Percentiles rank a stretch among this genome's conserved stretches.
Evolutionary conservation across 139 green algal genomes (phyloP).

Genomic region (Chlamydomonas applanata): DNA sequence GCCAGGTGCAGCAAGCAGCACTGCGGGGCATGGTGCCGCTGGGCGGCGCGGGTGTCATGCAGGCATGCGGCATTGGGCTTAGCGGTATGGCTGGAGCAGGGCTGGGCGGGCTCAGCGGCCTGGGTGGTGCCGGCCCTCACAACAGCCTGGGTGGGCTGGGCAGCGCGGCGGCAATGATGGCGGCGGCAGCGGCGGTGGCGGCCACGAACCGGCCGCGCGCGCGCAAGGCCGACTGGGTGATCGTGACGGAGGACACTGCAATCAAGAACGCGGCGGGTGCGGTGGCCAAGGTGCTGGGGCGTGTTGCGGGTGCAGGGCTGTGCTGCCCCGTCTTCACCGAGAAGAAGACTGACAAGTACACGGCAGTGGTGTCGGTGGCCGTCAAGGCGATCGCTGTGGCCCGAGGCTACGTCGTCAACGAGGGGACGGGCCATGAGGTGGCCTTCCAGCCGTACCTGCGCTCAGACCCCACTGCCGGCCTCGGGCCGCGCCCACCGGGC

Average conservation of each 20-base stretch:
- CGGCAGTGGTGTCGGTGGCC: conserved; percentile 33
- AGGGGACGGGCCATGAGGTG: conserved; percentile 38
- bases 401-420: conserved; percentile 37
- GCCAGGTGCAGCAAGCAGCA: neutral
- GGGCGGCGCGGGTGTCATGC: neutral
- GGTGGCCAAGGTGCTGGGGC: conserved; percentile 45
- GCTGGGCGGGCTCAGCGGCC: neutral
- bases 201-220: conserved; percentile 16
- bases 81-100: neutral
- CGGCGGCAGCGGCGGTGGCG: neutral
- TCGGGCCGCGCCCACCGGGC: too few relatives aligned
- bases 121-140: neutral
- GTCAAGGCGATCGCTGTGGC: conserved; percentile 45
- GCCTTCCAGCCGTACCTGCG: conserved; percentile 45
- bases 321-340: conserved; percentile 46
- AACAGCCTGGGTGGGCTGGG: neutral
- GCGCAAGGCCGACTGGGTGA: conserved; percentile 47
- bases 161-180: neutral
- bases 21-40: too few relatives aligned
- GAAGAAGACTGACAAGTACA: conserved; percentile 40
- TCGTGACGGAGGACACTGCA: conserved; percentile 44
- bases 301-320: conserved; percentile 30
- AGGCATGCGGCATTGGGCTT: neutral
- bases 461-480: neutral
- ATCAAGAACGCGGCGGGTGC: conserved; percentile 51